Conservation (phyloP, 495 filamentous ascomycete genomes). For the Penicillium tannophilum region DNA sequence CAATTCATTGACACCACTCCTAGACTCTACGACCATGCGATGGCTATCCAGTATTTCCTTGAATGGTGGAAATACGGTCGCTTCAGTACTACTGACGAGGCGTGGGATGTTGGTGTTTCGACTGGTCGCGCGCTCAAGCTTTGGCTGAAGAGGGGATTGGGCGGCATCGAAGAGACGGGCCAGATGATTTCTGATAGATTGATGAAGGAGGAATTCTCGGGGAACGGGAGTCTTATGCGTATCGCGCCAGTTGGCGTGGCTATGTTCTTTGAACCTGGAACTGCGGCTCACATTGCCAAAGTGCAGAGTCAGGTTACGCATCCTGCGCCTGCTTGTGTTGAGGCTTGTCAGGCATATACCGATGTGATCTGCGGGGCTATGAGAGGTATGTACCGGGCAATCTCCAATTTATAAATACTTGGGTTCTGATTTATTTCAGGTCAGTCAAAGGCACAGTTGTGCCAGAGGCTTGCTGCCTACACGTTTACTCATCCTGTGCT, state of each 20-base stretch:
- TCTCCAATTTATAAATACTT: too few relatives aligned
- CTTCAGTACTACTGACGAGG: conserved; percentile 36
- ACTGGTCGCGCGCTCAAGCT: conserved; percentile 37
- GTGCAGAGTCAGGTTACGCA: conserved; percentile 40
- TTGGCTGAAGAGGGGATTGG: conserved; percentile 28
- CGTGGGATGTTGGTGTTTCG: conserved; percentile 45
- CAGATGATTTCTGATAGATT: conserved; percentile 14
- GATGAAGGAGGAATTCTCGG: conserved; percentile 25
- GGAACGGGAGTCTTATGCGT: conserved; percentile 53
- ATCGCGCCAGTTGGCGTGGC: conserved; percentile 41
- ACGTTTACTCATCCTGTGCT: conserved; percentile 27
- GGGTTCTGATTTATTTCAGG: conserved; percentile 18
- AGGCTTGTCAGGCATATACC: conserved; percentile 47
- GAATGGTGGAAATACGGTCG: conserved; percentile 40
- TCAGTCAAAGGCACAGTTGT: conserved; percentile 24
- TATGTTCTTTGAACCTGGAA: conserved; percentile 22
- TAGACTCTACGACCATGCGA: conserved; percentile 28
- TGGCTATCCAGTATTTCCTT: conserved; percentile 38
- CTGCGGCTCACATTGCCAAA: conserved; percentile 30
- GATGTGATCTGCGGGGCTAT: conserved; percentile 28
- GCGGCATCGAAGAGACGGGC: conserved; percentile 13
- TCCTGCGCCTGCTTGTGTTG: conserved; percentile 39
- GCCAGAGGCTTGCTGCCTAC: conserved; percentile 15
- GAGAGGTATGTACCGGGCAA: conserved; percentile 14
- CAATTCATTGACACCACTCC: conserved; percentile 36